Conservation (phyloP, 1,284 basidiomycete genomes). For the Fomes fomentarius region DNA sequence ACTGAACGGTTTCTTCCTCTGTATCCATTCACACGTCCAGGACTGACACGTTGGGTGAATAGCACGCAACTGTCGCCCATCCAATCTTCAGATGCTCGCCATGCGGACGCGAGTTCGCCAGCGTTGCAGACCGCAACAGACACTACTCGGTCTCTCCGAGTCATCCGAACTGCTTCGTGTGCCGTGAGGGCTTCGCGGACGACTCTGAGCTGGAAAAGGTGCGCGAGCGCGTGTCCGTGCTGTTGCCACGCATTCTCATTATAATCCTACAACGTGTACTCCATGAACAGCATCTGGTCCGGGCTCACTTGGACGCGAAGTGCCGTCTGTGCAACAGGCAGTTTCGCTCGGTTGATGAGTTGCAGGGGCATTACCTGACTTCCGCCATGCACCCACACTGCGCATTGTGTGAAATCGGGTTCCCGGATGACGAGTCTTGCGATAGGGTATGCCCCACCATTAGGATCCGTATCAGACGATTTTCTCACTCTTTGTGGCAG, state of each 20-base stretch:
- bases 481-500: not conserved
- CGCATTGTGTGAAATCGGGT: conserved; percentile 21
- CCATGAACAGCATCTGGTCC: conserved; percentile 19
- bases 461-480: no score
- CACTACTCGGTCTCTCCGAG: conserved; percentile 19
- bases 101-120: conserved; percentile 7
- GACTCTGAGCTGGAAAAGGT: conserved; percentile 15
- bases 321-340: conserved; percentile 18
- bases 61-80: conserved; percentile 16
- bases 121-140: conserved; percentile 8
- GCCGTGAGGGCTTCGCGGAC: conserved; percentile 17
- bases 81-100: conserved; percentile 6
- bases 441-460: conserved; percentile 6
- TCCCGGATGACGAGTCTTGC: conserved; percentile 19
- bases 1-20: no score
- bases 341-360: conserved; percentile 11
- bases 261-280: no score
- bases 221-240: no score
- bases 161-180: conserved; percentile 23
- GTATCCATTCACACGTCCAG: no score
- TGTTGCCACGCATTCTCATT: no score
- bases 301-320: conserved; percentile 13
- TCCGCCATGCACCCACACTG: conserved; percentile 24
- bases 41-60: not conserved
- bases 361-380: conserved; percentile 17